These are phyloP conservation scores for Royoungia palumana DNA, from an alignment of 768 basidiomycete genomes.

Conservation along the genomic window DNA sequence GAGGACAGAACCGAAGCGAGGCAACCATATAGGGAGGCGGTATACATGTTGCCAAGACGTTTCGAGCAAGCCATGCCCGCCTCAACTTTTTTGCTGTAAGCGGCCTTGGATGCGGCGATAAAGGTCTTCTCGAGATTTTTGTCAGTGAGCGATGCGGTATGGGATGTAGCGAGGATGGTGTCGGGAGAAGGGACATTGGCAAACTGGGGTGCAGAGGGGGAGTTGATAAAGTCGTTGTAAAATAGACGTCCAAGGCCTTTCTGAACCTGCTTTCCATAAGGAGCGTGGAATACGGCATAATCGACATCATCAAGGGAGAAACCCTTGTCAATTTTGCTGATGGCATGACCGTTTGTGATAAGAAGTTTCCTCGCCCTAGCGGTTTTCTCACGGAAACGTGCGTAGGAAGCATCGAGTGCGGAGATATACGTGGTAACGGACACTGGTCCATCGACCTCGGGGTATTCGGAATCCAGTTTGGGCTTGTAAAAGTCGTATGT, in stretches of 20 bases:
- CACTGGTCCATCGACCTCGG: slow-evolving; percentile 95
- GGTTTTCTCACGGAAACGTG: slow-evolving; percentile 77
- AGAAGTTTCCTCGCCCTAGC: slow-evolving; percentile 57
- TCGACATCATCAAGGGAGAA: slow-evolving; percentile 85
- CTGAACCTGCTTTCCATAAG: slow-evolving; percentile 98
- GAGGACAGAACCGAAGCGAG: slow-evolving; percentile 81
- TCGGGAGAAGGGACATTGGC: slow-evolving; percentile 71
- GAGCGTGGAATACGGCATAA: slow-evolving; percentile 94
- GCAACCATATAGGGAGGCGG: slow-evolving; percentile 92
- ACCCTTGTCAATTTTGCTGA: slow-evolving; percentile 28
- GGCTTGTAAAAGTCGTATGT: slow-evolving; percentile 99
- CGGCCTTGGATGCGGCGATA: slow-evolving; percentile 69
- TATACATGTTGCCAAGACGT: slow-evolving; percentile 98
- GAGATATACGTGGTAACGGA: slow-evolving; percentile 94
- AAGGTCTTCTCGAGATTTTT: slow-evolving; percentile 96
- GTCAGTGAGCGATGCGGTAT: slow-evolving; percentile 80
- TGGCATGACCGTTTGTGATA: slow-evolving; percentile 33
- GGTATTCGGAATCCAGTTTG: slow-evolving; percentile 90
- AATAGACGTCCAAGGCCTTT: slow-evolving; percentile 92
- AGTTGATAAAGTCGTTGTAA: slow-evolving; percentile 88
- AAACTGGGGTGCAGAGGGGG: slow-evolving; percentile 67
- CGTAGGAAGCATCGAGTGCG: slow-evolving; percentile 88
- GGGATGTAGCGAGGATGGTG: slow-evolving; percentile 59
- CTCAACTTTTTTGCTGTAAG: slow-evolving; percentile 72
- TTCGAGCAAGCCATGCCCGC: slow-evolving; percentile 85